Evolutionary conservation across 2,329 filamentous ascomycete genomes (phyloP).

Genomic region (Phaeosphaeriaceae sp.): DNA sequence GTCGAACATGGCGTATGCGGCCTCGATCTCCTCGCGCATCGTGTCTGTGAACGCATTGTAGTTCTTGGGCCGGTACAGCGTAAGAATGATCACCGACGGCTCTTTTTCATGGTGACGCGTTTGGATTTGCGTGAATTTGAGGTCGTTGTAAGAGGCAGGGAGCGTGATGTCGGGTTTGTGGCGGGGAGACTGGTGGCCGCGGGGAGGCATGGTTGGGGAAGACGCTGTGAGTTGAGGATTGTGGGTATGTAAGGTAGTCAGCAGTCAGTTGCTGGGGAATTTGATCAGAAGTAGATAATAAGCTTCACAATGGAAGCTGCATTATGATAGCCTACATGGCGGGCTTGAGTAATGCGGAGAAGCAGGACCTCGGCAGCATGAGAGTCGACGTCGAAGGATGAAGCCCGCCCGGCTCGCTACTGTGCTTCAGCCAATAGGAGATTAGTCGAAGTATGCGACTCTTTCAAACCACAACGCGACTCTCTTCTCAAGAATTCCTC

Average conservation of each 20-base stretch:
- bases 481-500: not conserved
- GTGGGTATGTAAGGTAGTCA: not conserved
- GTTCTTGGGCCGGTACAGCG: conserved; percentile 68
- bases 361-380: conserved; percentile 6
- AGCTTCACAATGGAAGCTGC: conserved; percentile 8
- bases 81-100: conserved; percentile 67
- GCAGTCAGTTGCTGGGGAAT: not conserved
- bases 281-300: not conserved
- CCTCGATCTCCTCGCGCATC: conserved; percentile 68
- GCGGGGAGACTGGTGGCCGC: conserved; percentile 15
- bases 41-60: conserved; percentile 73
- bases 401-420: conserved; percentile 2
- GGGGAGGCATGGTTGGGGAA: conserved; percentile 13
- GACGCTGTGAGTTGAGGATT: not conserved
- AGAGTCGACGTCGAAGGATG: conserved; percentile 6
- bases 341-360: conserved; percentile 7
- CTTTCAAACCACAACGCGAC: not conserved
- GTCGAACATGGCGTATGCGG: conserved; percentile 60
- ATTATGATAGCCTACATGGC: conserved; percentile 7
- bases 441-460: not conserved
- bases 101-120: conserved; percentile 50
- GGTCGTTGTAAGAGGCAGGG: conserved; percentile 49
- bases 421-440: not conserved
- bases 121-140: conserved; percentile 51
- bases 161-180: conserved; percentile 35